Evolutionary conservation across 495 filamentous ascomycete species (phyloP).

Genomic region (Xylaria cubensis): DNA sequence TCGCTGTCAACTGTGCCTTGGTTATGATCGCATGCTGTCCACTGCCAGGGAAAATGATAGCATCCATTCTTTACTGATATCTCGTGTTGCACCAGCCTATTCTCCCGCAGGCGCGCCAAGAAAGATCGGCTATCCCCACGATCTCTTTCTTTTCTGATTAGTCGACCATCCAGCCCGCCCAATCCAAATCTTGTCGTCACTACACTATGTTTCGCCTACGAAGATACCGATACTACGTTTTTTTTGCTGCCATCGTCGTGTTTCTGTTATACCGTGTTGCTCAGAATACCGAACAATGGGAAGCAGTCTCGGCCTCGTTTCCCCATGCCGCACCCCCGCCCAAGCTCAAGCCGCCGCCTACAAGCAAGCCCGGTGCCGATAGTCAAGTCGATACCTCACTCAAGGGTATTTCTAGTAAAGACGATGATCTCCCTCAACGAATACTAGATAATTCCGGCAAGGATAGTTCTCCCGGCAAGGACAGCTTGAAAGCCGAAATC

Average conservation of each 20-base stretch:
- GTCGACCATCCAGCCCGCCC: constrained; percentile 14
- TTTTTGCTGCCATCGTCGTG: constrained; percentile 70
- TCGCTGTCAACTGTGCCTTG: not conserved
- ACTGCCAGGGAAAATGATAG: constrained; percentile 22
- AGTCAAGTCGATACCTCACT: constrained; percentile 26
- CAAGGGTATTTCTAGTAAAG: constrained; percentile 27
- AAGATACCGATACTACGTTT: constrained; percentile 75
- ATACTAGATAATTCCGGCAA: constrained; percentile 30
- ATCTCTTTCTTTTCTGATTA: constrained; percentile 7
- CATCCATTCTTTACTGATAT: constrained; percentile 2
- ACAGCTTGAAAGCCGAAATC: constrained; percentile 38
- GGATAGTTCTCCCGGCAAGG: constrained; percentile 34
- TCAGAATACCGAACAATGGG: constrained; percentile 55
- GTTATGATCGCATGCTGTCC: constrained; percentile 7
- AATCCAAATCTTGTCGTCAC: constrained; percentile 28
- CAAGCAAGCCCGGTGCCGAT: constrained; percentile 24
- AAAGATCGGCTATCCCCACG: constrained; percentile 2
- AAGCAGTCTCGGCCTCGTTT: constrained; percentile 43
- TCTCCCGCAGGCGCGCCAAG: constrained; percentile 2
- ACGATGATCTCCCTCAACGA: constrained; percentile 29
- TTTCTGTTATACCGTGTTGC: constrained; percentile 71
- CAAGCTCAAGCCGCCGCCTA: constrained; percentile 33
- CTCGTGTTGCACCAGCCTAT: constrained; percentile 12
- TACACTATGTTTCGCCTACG: constrained; percentile 77
- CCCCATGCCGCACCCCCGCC: constrained; percentile 29